A percentile compares a stretch with the other conserved stretches of the same genome.
Evolutionary conservation across 2,329 filamentous ascomycete species (phyloP).

Genomic region (Ceratocystis lukuohia): DNA sequence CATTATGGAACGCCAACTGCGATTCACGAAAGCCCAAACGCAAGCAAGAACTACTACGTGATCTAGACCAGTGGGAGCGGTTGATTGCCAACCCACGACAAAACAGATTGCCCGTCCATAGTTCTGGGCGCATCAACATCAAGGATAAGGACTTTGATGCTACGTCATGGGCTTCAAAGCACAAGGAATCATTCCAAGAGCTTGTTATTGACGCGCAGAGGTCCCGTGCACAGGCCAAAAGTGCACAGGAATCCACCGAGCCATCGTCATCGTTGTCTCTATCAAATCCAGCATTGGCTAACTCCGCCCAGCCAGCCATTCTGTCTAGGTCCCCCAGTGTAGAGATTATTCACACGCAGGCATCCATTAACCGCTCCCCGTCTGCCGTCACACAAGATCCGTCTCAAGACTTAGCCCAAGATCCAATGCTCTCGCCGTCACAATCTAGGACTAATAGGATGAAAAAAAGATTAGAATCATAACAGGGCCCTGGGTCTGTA

Average conservation of each 20-base stretch:
- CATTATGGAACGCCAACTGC: slow-evolving; percentile 93
- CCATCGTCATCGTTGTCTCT: background rate
- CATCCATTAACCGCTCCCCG: background rate
- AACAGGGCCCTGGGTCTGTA: slow-evolving; percentile 1
- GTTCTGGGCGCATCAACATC: slow-evolving; percentile 32
- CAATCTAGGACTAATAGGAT: background rate
- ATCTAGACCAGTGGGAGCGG: slow-evolving; percentile 76
- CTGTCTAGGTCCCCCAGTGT: background rate
- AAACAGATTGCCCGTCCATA: background rate
- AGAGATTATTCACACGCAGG: background rate
- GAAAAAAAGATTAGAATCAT: background rate
- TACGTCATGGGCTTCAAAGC: slow-evolving; percentile 56
- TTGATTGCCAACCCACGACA: slow-evolving; percentile 38
- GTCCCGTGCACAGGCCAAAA: slow-evolving; percentile 30
- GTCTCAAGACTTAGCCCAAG: background rate
- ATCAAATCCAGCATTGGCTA: background rate
- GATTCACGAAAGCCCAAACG: slow-evolving; percentile 62
- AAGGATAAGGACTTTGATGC: slow-evolving; percentile 85
- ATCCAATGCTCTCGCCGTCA: background rate
- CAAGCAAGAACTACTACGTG: slow-evolving; percentile 58
- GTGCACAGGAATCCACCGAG: slow-evolving; percentile 6
- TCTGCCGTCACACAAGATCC: background rate
- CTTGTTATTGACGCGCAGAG: slow-evolving; percentile 63
- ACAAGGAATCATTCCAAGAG: slow-evolving; percentile 63
- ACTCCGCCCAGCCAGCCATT: background rate